Evolutionary conservation across 1,284 basidiomycete genomes (phyloP).

Genomic region (Pisolithus thermaeus): DNA sequence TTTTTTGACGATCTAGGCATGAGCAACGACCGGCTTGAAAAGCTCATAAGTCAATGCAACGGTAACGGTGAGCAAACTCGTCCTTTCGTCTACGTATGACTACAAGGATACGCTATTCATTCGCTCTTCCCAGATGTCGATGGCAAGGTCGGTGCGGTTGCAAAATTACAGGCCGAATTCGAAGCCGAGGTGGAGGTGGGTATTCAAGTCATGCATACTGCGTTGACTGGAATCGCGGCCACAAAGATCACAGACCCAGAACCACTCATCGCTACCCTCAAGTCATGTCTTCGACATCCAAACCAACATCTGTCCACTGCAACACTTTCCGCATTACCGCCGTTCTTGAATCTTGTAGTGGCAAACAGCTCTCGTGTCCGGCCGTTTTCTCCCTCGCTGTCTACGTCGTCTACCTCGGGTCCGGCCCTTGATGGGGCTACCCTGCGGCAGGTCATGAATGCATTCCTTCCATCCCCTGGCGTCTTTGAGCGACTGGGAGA

Average conservation of each 20-base stretch:
- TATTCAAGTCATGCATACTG: slow-evolving; percentile 9
- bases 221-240: slow-evolving; percentile 11
- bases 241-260: slow-evolving; percentile 65
- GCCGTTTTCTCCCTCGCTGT: slow-evolving; percentile 43
- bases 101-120: slow-evolving; percentile 3
- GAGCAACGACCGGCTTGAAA: slow-evolving; percentile 51
- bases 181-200: slow-evolving; percentile 63
- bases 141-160: slow-evolving; percentile 70
- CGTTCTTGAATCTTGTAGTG: slow-evolving; percentile 58
- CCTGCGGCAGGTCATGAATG: slow-evolving; percentile 59
- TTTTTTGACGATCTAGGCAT: slow-evolving; percentile 31
- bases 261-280: slow-evolving; percentile 60
- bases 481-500: slow-evolving; percentile 82
- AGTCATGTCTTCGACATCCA: slow-evolving; percentile 68
- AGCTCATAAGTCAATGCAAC: slow-evolving; percentile 63
- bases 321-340: slow-evolving; percentile 57
- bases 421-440: slow-evolving; percentile 44
- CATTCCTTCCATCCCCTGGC: slow-evolving; percentile 69
- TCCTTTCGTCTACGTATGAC: too few species aligned
- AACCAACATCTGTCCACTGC: slow-evolving; percentile 81
- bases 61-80: slow-evolving; percentile 48
- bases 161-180: slow-evolving; percentile 68
- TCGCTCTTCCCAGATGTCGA: slow-evolving; percentile 55
- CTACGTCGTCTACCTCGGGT: slow-evolving; percentile 39
- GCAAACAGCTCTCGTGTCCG: slow-evolving; percentile 24